phyloP scores from a whole-genome alignment of 1,139 yeast genomes.

The Saccharomyces hybrid region DNA sequence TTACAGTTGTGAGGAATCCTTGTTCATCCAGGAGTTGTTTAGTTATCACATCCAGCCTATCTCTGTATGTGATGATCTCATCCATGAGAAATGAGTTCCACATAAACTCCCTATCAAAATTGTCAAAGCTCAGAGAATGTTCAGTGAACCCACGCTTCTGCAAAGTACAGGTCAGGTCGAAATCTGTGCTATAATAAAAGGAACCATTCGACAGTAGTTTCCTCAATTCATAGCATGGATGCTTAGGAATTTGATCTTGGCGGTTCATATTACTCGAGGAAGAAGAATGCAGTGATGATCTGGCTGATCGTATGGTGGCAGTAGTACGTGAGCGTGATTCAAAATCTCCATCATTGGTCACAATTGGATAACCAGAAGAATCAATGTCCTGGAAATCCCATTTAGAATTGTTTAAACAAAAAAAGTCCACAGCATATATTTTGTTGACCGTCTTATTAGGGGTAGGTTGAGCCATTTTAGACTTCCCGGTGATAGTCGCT shows the following conservation, averaged over 20 bases:
- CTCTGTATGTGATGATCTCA: conserved; percentile 68
- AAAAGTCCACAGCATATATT: conserved; percentile 77
- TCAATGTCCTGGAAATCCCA: conserved; percentile 78
- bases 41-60: conserved; percentile 55
- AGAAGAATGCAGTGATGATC: neutral
- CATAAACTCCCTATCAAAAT: conserved; percentile 79
- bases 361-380: conserved; percentile 54
- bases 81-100: conserved; percentile 93
- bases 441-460: conserved; percentile 73
- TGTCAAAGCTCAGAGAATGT: conserved; percentile 42
- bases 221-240: conserved; percentile 77
- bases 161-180: conserved; percentile 77
- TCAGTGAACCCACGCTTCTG: conserved; percentile 60
- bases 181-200: conserved; percentile 85
- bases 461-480: conserved; percentile 75
- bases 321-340: neutral
- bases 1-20: conserved; percentile 80
- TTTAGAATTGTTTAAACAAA: conserved; percentile 58
- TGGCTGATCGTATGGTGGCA: neutral
- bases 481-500: conserved; percentile 69
- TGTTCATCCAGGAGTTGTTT: conserved; percentile 59
- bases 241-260: conserved; percentile 38
- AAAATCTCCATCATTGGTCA: conserved; percentile 10
- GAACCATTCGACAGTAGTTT: conserved; percentile 81
- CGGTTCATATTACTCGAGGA: conserved; percentile 6